phyloP scores from a whole-genome alignment of 2,329 filamentous ascomycete genomes.

The Scortechinia acanthostroma region DNA sequence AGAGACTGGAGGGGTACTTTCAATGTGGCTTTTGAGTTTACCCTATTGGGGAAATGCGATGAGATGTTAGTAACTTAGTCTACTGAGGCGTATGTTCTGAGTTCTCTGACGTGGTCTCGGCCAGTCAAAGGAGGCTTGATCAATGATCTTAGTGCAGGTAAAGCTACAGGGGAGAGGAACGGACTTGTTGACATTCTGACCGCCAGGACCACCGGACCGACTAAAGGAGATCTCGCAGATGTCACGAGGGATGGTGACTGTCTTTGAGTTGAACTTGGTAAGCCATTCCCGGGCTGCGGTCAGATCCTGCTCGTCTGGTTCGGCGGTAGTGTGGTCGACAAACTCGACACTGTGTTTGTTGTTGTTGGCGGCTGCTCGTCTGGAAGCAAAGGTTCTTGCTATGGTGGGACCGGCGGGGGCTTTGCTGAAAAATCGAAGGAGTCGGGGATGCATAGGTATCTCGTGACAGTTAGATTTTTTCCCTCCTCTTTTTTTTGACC shows the following conservation, averaged over 20 bases:
- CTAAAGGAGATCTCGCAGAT: conserved; percentile 54
- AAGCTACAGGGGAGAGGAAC: conserved; percentile 11
- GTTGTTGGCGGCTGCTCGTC: conserved; percentile 8
- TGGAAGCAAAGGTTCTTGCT: conserved; percentile 15
- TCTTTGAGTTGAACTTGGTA: conserved; percentile 35
- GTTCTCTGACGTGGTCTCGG: too few relatives aligned
- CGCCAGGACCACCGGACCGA: conserved; percentile 56
- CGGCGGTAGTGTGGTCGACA: conserved; percentile 5
- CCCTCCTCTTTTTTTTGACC: too few relatives aligned
- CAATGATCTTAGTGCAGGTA: background rate
- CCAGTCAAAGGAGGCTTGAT: too few relatives aligned
- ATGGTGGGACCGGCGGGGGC: background rate
- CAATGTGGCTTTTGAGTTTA: conserved; percentile 62
- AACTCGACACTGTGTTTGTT: conserved; percentile 6
- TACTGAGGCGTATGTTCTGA: background rate
- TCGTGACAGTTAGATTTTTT: too few relatives aligned
- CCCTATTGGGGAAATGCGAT: conserved; percentile 27
- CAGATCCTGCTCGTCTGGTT: conserved; percentile 12
- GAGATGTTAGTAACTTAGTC: conserved; percentile 3
- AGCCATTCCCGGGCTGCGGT: conserved; percentile 47
- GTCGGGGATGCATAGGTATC: too few relatives aligned
- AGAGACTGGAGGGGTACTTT: conserved; percentile 42
- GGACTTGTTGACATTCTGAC: conserved; percentile 66
- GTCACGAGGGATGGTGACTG: conserved; percentile 27
- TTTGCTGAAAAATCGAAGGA: background rate